Evolutionary conservation across 805 yeast genomes (phyloP), one percentile per base, ranked within the genome.

Genomic region (Yarrowia yakushimensis): DNA sequence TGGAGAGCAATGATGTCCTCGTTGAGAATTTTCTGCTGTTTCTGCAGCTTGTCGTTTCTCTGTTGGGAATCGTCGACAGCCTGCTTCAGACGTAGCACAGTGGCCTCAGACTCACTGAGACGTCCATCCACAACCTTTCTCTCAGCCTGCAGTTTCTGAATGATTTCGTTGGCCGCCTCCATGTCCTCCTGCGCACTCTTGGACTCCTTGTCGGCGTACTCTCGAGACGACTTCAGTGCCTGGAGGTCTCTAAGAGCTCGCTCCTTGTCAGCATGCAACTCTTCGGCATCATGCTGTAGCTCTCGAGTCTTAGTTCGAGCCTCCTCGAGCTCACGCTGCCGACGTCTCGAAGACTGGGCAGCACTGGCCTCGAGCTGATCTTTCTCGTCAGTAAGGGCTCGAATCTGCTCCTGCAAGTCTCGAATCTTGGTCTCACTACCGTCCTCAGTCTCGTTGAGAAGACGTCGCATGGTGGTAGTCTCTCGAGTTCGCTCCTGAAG

Each of bases 401-500:
- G 74, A 27, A 89, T 67, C 65, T 83, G 84, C 4, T 78, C 78
- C 55, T 77, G 81, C 18, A 85, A 72, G 34, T 87, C 90, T n/a
- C 76, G 75, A n/a, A 81, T 72, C 62, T 81, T 82, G 2, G 69
- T 66, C 33, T 79, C 81, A 42, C 82, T 80, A 37, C 77, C 80
- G 46, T 83, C 85, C 68, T 91, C 93, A 6, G 82, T 79, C 46
- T 90, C 96, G 48, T 82, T 72, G 28, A 92, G 70, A 37, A 90
- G 72, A 64, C 88, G 77, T 67, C 96, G 80, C 73, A 91, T 82
- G 0, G 90, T 84, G 1, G 85, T 78, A 0, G 90, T 80, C 73
- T 93, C 98, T 57, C 92, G 78, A 0, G 88, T 84, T 65, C 96
- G 82, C 69, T 91, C 97, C 69, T 86, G 94, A 2, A 92, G 73